Conservation (phyloP, 345 rosid genomes). For the Crucihimalaya himalaica region DNA sequence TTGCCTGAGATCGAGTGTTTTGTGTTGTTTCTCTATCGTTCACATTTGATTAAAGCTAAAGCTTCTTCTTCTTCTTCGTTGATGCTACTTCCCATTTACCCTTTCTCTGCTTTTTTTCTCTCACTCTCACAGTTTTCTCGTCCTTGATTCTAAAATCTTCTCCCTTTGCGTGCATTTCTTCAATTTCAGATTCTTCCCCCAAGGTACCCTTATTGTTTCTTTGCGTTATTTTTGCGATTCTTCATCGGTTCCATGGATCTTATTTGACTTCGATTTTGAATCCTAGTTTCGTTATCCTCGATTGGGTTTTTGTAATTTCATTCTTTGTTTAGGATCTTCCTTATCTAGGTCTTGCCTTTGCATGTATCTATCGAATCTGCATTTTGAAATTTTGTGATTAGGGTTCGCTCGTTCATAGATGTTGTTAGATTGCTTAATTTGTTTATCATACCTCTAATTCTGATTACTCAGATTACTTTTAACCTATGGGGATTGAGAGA, state of each 20-base stretch:
- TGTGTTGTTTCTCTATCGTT: conserved; percentile 23
- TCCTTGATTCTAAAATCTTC: conserved; percentile 15
- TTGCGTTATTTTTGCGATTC: neutral
- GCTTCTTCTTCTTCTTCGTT: conserved; percentile 7
- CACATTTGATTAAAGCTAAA: conserved; percentile 41
- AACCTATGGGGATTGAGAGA: neutral
- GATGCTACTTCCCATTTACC: conserved; percentile 26
- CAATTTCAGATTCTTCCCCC: neutral
- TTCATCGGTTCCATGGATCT: conserved; percentile 6
- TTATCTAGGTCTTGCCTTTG: neutral
- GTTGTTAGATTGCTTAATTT: neutral
- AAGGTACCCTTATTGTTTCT: conserved; percentile 2
- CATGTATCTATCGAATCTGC: conserved; percentile 27
- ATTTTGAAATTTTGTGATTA: conserved; percentile 17
- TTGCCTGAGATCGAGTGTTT: conserved; percentile 18
- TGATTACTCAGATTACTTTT: neutral
- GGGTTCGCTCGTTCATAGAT: conserved; percentile 17
- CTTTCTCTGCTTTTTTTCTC: conserved; percentile 9
- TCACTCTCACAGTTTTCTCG: conserved; percentile 35
- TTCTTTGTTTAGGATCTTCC: conserved; percentile 10
- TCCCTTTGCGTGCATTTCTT: conserved; percentile 34
- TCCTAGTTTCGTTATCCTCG: neutral
- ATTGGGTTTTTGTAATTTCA: neutral
- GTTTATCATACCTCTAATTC: neutral
- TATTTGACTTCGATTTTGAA: conserved; percentile 20